These are phyloP conservation scores for Miscanthus lutarioriparius DNA, from an alignment of 176 grass and related monocot genomes.

Conservation along the genomic window DNA sequence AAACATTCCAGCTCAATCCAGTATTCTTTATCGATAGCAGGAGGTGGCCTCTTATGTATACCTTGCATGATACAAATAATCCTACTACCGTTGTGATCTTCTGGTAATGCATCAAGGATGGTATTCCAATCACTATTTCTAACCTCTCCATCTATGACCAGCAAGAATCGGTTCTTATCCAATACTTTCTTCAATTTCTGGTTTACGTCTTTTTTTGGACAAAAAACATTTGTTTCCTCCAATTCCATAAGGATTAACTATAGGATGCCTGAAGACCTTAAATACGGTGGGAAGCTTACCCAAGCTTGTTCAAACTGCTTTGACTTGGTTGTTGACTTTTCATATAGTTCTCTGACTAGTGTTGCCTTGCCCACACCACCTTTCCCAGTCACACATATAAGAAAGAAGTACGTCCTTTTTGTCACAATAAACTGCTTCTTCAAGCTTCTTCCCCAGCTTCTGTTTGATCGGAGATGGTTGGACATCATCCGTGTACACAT, in stretches of 20 bases:
- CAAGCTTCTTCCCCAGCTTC: neutral
- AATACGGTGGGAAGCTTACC: neutral
- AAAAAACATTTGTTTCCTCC: neutral
- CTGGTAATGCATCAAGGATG: neutral
- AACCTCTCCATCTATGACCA: slow-evolving; percentile 27
- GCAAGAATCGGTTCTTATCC: neutral
- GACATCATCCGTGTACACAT: neutral
- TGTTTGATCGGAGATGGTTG: neutral
- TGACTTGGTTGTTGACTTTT: neutral
- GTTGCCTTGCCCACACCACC: slow-evolving; percentile 26
- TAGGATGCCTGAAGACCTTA: neutral
- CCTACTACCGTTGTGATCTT: neutral
- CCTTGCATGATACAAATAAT: slow-evolving; percentile 30
- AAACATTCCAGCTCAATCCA: neutral
- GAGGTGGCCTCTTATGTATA: neutral
- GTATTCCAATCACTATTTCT: neutral
- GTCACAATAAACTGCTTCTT: neutral
- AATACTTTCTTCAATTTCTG: rapidly evolving
- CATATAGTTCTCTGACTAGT: slow-evolving; percentile 19
- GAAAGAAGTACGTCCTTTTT: neutral
- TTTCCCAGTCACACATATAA: neutral
- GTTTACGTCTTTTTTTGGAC: rapidly evolving
- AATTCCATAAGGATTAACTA: neutral
- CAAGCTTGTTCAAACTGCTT: neutral
- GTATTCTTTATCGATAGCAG: rapidly evolving